phyloP scores from a whole-genome alignment of 2,329 filamentous ascomycete species.

The Davidsoniella virescens region DNA sequence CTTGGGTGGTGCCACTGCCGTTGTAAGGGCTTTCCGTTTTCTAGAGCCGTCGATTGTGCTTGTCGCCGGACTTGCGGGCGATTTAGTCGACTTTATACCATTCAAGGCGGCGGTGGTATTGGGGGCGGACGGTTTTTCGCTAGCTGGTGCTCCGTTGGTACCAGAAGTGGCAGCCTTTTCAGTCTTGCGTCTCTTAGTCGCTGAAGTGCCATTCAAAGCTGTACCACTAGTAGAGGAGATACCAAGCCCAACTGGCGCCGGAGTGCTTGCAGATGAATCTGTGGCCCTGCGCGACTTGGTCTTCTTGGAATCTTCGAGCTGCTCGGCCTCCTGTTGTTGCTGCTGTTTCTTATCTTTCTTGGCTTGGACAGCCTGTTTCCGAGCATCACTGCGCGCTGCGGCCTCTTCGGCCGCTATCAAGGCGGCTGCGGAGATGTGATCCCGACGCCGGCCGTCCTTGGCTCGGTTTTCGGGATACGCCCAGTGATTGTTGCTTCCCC shows the following conservation, averaged over 20 bases:
- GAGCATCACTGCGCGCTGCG: slow-evolving; percentile 65
- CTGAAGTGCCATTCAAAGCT: slow-evolving; percentile 25
- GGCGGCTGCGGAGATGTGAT: slow-evolving; percentile 63
- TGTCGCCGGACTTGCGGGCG: slow-evolving; percentile 48
- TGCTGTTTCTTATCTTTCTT: slow-evolving; percentile 56
- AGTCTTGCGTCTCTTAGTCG: slow-evolving; percentile 64
- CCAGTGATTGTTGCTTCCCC: slow-evolving; percentile 87
- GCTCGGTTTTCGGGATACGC: slow-evolving; percentile 78
- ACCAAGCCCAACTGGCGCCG: slow-evolving; percentile 43
- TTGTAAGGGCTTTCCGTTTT: slow-evolving; percentile 49
- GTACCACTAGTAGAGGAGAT: slow-evolving; percentile 39
- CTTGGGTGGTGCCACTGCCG: slow-evolving; percentile 54
- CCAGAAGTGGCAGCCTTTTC: slow-evolving; percentile 37
- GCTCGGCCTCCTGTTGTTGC: slow-evolving; percentile 33
- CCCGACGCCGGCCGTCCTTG: slow-evolving; percentile 59
- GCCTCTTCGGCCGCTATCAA: slow-evolving; percentile 69
- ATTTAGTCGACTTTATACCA: slow-evolving; percentile 36
- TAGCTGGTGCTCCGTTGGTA: neutral
- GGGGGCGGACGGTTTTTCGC: slow-evolving; percentile 29
- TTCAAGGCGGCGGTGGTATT: slow-evolving; percentile 21
- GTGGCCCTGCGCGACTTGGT: slow-evolving; percentile 30
- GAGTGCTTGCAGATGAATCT: slow-evolving; percentile 30
- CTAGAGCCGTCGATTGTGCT: slow-evolving; percentile 54
- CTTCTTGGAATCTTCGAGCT: slow-evolving; percentile 33
- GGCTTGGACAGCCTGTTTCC: slow-evolving; percentile 65